A percentile compares a stretch with the other conserved stretches of the same genome.
Conservation (phyloP, 2,329 filamentous ascomycete species). For the Botryosphaeria dothidea region DNA sequence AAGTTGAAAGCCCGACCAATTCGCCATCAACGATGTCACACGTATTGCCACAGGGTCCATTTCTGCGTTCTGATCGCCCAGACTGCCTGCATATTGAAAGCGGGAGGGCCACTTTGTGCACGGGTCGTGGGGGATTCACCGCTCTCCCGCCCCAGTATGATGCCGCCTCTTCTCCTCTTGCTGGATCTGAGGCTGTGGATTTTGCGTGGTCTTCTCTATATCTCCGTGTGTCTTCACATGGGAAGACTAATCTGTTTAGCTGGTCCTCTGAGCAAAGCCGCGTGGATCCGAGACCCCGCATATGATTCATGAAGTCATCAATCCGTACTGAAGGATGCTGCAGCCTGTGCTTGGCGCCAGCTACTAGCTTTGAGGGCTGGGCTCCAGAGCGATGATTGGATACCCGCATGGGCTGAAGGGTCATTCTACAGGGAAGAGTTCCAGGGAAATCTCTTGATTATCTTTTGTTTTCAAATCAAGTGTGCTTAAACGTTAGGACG, state of each 20-base stretch:
- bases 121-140: neutral
- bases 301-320: constrained; percentile 7
- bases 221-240: no score
- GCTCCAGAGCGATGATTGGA: no score
- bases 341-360: neutral
- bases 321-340: neutral
- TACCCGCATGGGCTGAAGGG: no score
- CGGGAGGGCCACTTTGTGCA: constrained; percentile 6
- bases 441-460: no score
- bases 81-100: constrained; percentile 6
- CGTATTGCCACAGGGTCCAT: neutral
- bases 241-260: neutral
- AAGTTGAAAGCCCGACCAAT: neutral
- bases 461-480: no score
- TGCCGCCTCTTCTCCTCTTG: neutral
- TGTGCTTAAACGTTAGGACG: no score
- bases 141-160: neutral
- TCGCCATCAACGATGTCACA: neutral
- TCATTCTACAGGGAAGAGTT: no score
- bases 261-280: neutral
- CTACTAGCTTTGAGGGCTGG: no score
- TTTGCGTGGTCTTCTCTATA: neutral
- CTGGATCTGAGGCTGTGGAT: neutral
- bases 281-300: neutral
- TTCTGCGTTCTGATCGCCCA: neutral